These are phyloP conservation scores for Curvularia lunata DNA, from an alignment of 2,329 filamentous ascomycete species.

Conservation along the genomic window DNA sequence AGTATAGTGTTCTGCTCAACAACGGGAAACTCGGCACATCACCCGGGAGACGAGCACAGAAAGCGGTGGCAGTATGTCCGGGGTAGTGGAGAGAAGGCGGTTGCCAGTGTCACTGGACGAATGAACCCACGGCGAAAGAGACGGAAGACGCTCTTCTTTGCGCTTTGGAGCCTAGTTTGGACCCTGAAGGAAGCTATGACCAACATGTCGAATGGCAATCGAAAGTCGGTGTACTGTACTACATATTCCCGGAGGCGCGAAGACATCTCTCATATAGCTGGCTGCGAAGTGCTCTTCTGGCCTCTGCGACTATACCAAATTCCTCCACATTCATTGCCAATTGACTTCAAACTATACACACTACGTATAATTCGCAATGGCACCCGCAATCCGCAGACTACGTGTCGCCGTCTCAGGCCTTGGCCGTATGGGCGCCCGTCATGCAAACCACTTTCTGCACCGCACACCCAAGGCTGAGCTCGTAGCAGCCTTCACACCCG, in stretches of 20 bases:
- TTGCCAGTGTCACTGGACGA: not conserved
- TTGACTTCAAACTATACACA: constrained; percentile 1
- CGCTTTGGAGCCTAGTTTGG: constrained; percentile 9
- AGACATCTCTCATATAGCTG: not conserved
- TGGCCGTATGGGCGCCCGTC: constrained; percentile 58
- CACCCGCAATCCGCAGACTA: constrained; percentile 47
- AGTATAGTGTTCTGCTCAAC: not conserved
- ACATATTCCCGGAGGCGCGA: not conserved
- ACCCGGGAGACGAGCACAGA: not conserved
- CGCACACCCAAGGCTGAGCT: constrained; percentile 55
- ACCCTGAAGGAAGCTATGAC: constrained; percentile 30
- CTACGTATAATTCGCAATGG: constrained; percentile 34
- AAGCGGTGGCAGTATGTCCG: not conserved
- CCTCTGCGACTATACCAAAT: not conserved
- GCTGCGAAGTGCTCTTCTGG: not conserved
- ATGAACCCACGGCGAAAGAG: not conserved
- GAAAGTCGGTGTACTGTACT: constrained; percentile 4
- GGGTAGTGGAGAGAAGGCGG: not conserved
- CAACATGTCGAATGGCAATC: constrained; percentile 16
- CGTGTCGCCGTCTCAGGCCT: constrained; percentile 56
- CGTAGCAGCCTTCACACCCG: constrained; percentile 57
- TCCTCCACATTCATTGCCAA: not conserved
- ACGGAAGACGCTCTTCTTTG: constrained; percentile 5
- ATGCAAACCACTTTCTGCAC: constrained; percentile 57
- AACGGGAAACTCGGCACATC: constrained; percentile 1